phyloP scores from a whole-genome alignment of 768 basidiomycete species.

The Daedalea quercina region DNA sequence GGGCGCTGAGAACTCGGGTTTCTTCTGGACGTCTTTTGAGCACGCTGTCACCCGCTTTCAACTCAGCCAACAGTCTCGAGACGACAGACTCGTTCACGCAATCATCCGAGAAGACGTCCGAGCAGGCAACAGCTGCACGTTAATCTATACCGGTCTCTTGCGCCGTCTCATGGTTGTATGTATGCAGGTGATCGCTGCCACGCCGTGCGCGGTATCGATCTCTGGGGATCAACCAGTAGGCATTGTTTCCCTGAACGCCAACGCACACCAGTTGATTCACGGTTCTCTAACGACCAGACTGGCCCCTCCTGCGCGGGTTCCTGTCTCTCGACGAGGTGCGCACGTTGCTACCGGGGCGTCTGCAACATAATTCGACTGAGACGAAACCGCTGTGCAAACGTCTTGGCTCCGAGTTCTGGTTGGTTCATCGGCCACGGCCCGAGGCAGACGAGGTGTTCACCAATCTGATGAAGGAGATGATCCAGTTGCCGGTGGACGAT shows the following conservation, averaged over 20 bases:
- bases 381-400: background rate
- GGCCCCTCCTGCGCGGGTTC: slow-evolving; percentile 8
- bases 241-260: background rate
- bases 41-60: background rate
- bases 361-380: slow-evolving; percentile 9
- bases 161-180: background rate
- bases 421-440: background rate
- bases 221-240: slow-evolving; percentile 26
- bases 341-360: slow-evolving; percentile 4
- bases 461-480: background rate
- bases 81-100: slow-evolving; percentile 1
- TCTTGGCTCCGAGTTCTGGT: background rate
- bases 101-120: slow-evolving; percentile 17
- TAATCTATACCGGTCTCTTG: background rate
- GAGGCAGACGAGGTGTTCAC: background rate
- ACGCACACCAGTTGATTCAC: no score
- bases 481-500: slow-evolving; percentile 5
- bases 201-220: slow-evolving; percentile 5
- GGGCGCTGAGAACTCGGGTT: background rate
- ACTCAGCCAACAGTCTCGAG: background rate
- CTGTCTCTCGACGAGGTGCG: background rate
- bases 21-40: background rate
- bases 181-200: slow-evolving; percentile 13
- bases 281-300: slow-evolving; percentile 6
- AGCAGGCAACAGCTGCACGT: slow-evolving; percentile 19